Conservation (phyloP, 2,329 filamentous ascomycete genomes). For the Botrytis hyacinthi region DNA sequence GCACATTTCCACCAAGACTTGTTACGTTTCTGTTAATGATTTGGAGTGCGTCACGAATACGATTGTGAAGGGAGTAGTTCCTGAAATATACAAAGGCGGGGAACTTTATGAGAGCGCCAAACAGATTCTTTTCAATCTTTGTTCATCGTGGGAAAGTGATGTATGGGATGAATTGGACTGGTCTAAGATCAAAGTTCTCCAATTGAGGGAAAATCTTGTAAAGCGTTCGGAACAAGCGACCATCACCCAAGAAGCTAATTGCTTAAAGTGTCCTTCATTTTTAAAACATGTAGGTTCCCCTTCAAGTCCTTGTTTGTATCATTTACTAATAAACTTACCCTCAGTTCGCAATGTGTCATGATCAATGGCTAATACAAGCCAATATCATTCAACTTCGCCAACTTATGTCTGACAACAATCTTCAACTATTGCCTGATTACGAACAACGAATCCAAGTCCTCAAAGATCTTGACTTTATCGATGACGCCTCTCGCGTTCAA, state of each 20-base stretch:
- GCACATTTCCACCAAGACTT: conserved; percentile 65
- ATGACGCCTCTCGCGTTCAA: conserved; percentile 81
- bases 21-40: conserved; percentile 70
- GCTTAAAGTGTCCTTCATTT: conserved; percentile 72
- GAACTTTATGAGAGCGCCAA: conserved; percentile 56
- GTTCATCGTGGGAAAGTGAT: conserved; percentile 68
- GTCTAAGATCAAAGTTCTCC: conserved; percentile 75
- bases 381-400: conserved; percentile 85
- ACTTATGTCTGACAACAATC: conserved; percentile 91
- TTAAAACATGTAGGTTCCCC: conserved; percentile 73
- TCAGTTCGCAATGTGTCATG: conserved; percentile 91
- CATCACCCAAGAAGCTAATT: conserved; percentile 62
- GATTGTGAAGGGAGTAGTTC: conserved; percentile 55
- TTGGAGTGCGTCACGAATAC: conserved; percentile 82
- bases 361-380: conserved; percentile 94
- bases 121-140: conserved; percentile 66
- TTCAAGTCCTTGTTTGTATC: neutral
- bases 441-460: conserved; percentile 91
- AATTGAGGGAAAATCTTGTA: conserved; percentile 74
- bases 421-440: conserved; percentile 93
- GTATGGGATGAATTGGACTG: conserved; percentile 86
- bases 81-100: conserved; percentile 56
- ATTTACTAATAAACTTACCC: neutral
- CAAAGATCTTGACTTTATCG: conserved; percentile 88
- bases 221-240: conserved; percentile 64